These are phyloP conservation scores for Macadamia integrifolia DNA, from an alignment of 164 flowering plant genomes.

Conservation along the genomic window DNA sequence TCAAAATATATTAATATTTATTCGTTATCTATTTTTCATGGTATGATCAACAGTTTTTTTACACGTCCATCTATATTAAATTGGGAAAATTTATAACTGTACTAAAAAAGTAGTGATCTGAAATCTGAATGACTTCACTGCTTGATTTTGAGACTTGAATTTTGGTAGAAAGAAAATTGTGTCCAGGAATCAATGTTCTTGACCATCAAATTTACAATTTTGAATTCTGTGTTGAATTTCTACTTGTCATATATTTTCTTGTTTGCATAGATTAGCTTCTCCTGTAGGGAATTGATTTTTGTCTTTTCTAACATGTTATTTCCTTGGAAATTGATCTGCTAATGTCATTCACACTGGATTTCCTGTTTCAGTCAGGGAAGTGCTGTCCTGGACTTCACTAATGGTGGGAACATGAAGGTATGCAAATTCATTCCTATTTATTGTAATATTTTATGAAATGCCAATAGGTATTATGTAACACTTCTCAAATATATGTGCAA, in stretches of 20 bases:
- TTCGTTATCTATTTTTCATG: too few relatives aligned
- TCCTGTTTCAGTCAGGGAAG: conserved; percentile 79
- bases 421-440: conserved; percentile 18
- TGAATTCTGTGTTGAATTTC: background rate
- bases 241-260: background rate
- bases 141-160: background rate
- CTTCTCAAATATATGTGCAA: too few relatives aligned
- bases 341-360: conserved; percentile 7
- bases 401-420: conserved; percentile 94
- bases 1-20: too few relatives aligned
- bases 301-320: background rate
- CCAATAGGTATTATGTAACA: too few relatives aligned
- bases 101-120: background rate
- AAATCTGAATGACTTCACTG: too few relatives aligned
- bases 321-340: conserved; percentile 4
- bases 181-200: background rate
- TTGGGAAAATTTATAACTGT: background rate
- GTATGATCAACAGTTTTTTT: too few relatives aligned
- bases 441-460: too few relatives aligned
- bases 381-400: conserved; percentile 63
- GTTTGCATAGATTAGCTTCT: conserved; percentile 1
- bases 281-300: background rate
- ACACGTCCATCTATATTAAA: too few relatives aligned
- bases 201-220: background rate
- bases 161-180: background rate